Base-by-base conservation (phyloP, 495 filamentous ascomycete genomes). In the Massariosphaeria phaeospora region DNA sequence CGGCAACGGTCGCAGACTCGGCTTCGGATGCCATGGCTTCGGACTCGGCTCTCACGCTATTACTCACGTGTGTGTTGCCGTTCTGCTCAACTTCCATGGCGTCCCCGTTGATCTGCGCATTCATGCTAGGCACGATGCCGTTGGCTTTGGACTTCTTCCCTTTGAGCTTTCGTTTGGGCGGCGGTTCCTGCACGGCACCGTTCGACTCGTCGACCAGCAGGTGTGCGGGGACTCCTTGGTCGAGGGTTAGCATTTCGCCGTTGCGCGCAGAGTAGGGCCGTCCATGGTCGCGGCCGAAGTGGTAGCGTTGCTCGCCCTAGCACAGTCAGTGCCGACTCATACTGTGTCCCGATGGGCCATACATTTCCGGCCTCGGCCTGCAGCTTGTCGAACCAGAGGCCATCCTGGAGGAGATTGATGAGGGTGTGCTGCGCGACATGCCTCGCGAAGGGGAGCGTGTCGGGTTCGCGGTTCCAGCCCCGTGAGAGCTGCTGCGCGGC, bases 401-500 rank as follows among this genome's bases (percentile, higher is more conserved):
- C 70, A 57, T 72, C 67, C 38, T 70, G 68, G 11, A 72, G 51
- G 15, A 73, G 46, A 20, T 54, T 49, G 30, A 71, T 42, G 20
- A 73, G 59, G n/a, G 55, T 54, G 29, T 61, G 56, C 2, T 38
- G 55, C 38, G 41, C 20, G n/a, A 73, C 67, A 17, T 53, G 58
- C 26, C 47, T 57, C n/a, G 70, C 68, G 48, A 73, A 73, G 29
- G 69, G 65, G 11, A 72, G 62, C 6, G 29, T 39, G 18, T 70
- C 64, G 10, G 70, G 70, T 26, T 73, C 57, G 42, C 64, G 69
- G 29, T 61, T 57, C 70, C 70, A 72, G 59, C 67, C 61, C n/a
- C 49, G 48, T 26, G 53, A 56, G 46, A 73, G 64, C 33, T 61
- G 51, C 18, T 57, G 34, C 6, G 66, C 66, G 18, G 66, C 61